Percentiles rank a stretch among this genome's conserved stretches.
These are phyloP conservation scores for Citrus unshiu DNA, from an alignment of 345 rosid species.

Conservation along the genomic window DNA sequence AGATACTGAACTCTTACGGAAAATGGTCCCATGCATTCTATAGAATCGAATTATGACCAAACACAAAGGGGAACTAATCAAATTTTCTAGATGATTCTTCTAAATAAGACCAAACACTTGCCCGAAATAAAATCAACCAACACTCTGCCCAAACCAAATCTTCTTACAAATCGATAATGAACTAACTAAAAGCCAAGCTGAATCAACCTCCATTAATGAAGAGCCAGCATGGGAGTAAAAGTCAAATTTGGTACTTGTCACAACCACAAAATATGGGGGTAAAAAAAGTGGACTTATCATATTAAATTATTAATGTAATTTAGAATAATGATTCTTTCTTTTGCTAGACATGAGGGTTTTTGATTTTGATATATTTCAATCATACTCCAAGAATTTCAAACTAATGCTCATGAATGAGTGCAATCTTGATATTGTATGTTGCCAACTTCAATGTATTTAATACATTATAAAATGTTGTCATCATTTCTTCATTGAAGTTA, in stretches of 20 bases:
- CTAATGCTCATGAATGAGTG: not conserved
- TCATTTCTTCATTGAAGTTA: not conserved
- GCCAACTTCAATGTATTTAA: not conserved
- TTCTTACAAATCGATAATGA: not conserved
- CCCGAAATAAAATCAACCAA: not conserved
- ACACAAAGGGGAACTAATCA: not conserved
- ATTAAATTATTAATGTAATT: no score
- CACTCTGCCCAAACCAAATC: not conserved
- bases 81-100: not conserved
- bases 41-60: not conserved
- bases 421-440: not conserved
- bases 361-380: not conserved
- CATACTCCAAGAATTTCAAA: not conserved
- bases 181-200: not conserved
- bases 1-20: not conserved
- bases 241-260: not conserved
- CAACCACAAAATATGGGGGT: not conserved
- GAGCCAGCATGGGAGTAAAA: not conserved
- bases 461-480: not conserved
- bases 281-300: not conserved
- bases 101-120: not conserved
- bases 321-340: not conserved
- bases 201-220: not conserved
- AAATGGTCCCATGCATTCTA: not conserved
- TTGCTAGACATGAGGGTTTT: not conserved